Evolutionary conservation across 2,329 filamentous ascomycete genomes (phyloP).

Genomic region (Penicillium sp.): DNA sequence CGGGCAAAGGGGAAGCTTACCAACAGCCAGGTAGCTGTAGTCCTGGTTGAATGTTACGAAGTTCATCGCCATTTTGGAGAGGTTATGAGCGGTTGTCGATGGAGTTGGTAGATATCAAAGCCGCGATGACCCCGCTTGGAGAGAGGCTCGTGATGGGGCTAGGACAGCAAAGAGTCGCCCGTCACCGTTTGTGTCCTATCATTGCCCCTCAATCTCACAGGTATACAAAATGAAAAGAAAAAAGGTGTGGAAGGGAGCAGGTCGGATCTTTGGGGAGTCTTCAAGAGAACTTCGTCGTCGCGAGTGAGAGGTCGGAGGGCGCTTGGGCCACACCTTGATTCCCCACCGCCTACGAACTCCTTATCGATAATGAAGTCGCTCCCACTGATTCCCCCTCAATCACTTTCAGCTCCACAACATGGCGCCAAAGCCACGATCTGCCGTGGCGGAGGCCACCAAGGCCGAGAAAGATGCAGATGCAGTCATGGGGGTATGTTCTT

Average conservation of each 20-base stretch:
- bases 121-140: slow-evolving; percentile 22
- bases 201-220: slow-evolving; percentile 9
- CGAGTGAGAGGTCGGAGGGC: slow-evolving; percentile 29
- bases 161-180: slow-evolving; percentile 20
- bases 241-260: slow-evolving; percentile 2
- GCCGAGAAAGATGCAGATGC: slow-evolving; percentile 49
- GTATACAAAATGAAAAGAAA: neutral
- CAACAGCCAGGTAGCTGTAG: slow-evolving; percentile 93
- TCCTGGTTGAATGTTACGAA: slow-evolving; percentile 99
- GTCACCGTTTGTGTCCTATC: slow-evolving; percentile 18
- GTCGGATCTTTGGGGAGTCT: slow-evolving; percentile 7
- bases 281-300: slow-evolving; percentile 25
- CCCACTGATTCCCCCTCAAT: slow-evolving; percentile 4
- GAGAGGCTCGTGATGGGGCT: slow-evolving; percentile 6
- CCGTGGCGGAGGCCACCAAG: slow-evolving; percentile 26
- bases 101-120: slow-evolving; percentile 13
- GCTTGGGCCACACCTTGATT: slow-evolving; percentile 44
- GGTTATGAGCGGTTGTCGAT: neutral
- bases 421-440: slow-evolving; percentile 14
- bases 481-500: slow-evolving; percentile 53
- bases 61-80: slow-evolving; percentile 73
- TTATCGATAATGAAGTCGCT: slow-evolving; percentile 10
- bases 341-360: slow-evolving; percentile 17
- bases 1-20: slow-evolving; percentile 50
- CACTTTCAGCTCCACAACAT: slow-evolving; percentile 7